These are phyloP conservation scores for Trypanosomatidae sp. DNA, from an alignment of 208 protist genomes.

Conservation along the genomic window DNA sequence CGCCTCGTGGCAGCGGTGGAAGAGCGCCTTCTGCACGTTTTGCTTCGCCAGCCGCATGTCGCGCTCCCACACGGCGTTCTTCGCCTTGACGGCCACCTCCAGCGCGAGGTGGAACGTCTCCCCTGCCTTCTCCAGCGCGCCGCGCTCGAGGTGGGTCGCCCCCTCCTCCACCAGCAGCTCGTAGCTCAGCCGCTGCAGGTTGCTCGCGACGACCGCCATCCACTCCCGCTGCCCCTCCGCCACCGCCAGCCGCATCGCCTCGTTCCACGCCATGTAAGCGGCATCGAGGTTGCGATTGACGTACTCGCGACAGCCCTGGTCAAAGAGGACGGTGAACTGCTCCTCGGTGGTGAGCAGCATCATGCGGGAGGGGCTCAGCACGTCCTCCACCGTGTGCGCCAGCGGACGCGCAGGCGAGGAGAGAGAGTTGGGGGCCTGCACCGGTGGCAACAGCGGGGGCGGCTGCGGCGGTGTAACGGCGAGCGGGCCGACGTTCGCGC, in stretches of 20 bases:
- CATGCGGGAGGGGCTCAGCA: constrained; percentile 23
- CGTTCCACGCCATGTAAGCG: constrained; percentile 90
- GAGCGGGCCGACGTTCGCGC: no score
- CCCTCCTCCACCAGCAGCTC: constrained; percentile 88
- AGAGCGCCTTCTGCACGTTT: constrained; percentile 83
- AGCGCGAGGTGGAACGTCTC: constrained; percentile 67
- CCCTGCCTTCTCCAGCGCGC: constrained; percentile 71
- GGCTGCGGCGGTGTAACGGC: no score
- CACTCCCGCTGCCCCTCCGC: constrained; percentile 86
- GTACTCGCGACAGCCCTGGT: constrained; percentile 83
- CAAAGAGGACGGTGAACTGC: constrained; percentile 83
- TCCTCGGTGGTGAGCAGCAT: constrained; percentile 39
- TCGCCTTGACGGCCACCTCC: constrained; percentile 80
- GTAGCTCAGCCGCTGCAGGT: constrained; percentile 91
- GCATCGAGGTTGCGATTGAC: constrained; percentile 68
- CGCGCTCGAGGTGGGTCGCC: constrained; percentile 50
- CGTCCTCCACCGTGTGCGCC: constrained; percentile 29
- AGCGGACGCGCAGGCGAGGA: no score
- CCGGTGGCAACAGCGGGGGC: no score
- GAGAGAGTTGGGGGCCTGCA: no score
- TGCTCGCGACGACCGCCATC: constrained; percentile 88
- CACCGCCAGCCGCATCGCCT: constrained; percentile 82
- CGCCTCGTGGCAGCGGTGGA: constrained; percentile 82
- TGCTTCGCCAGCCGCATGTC: constrained; percentile 75
- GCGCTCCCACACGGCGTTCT: constrained; percentile 83